Percentiles rank a stretch among this genome's conserved stretches.
phyloP scores from a whole-genome alignment of 2,329 filamentous ascomycete species.

The Bipolaris sorokiniana region DNA sequence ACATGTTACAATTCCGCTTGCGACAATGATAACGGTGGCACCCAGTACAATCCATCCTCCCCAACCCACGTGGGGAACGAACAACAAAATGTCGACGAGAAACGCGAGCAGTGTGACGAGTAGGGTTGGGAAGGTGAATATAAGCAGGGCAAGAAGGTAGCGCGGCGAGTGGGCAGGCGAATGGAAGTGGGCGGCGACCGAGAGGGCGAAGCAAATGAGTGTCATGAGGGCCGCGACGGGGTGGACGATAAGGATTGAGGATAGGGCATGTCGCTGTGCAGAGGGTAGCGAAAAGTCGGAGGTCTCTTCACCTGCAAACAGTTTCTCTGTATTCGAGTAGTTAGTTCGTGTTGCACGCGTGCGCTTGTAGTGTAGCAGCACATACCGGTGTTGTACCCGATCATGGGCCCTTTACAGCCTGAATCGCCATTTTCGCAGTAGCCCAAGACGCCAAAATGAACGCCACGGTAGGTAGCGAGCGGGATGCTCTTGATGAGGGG shows the following conservation, averaged over 20 bases:
- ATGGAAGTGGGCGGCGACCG: constrained; percentile 83
- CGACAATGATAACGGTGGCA: constrained; percentile 82
- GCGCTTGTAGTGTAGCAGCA: constrained; percentile 23
- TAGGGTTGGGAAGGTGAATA: constrained; percentile 84
- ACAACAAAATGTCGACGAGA: constrained; percentile 89
- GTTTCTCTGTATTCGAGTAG: constrained; percentile 49
- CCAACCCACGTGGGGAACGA: constrained; percentile 92
- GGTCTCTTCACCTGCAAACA: constrained; percentile 54
- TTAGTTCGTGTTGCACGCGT: constrained; percentile 18
- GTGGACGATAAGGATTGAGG: constrained; percentile 88
- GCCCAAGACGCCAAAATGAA: constrained; percentile 91
- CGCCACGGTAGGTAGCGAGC: constrained; percentile 75
- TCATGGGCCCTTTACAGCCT: constrained; percentile 71
- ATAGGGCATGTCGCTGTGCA: constrained; percentile 71
- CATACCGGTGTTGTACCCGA: constrained; percentile 87
- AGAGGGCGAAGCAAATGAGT: constrained; percentile 81
- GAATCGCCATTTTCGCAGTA: constrained; percentile 67
- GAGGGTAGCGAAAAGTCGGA: constrained; percentile 69
- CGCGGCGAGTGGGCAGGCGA: constrained; percentile 86
- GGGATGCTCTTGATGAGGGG: constrained; percentile 87
- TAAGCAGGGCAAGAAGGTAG: constrained; percentile 83
- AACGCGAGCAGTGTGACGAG: constrained; percentile 85
- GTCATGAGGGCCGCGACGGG: constrained; percentile 87
- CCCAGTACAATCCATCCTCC: constrained; percentile 92
- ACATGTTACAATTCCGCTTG: constrained; percentile 85